These are phyloP conservation scores for Stevia rebaudiana DNA, from an alignment of 140 eudicot genomes.

Conservation along the genomic window DNA sequence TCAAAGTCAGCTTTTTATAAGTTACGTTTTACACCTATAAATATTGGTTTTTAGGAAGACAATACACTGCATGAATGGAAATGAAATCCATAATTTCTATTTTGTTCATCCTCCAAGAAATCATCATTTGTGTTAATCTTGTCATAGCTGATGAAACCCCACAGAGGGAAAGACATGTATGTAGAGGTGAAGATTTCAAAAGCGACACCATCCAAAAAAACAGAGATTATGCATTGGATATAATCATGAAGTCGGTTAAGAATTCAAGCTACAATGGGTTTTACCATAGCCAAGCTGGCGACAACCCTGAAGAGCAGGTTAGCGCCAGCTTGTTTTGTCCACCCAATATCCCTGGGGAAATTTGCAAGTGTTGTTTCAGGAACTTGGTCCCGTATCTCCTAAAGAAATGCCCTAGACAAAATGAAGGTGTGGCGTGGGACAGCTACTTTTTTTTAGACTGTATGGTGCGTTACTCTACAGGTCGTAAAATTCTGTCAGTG, in stretches of 20 bases:
- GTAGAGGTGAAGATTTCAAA: neutral
- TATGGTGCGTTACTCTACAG: neutral
- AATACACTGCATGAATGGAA: neutral
- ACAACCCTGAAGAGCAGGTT: neutral
- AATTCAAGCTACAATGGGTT: neutral
- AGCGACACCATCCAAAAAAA: neutral
- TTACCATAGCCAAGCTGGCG: neutral
- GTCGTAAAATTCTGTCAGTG: neutral
- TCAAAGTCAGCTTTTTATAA: neutral
- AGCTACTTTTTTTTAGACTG: neutral
- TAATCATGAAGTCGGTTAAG: neutral
- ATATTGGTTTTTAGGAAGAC: neutral
- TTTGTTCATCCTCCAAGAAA: slow-evolving; percentile 4
- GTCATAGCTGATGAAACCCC: neutral
- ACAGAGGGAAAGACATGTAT: neutral
- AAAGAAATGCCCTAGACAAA: neutral
- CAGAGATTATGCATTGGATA: neutral
- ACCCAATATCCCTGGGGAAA: neutral
- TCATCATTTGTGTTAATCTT: slow-evolving; percentile 5
- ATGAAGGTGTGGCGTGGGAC: neutral
- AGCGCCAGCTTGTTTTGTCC: neutral
- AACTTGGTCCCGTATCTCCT: neutral
- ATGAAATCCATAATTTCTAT: neutral
- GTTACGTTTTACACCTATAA: neutral
- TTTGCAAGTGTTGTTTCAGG: neutral